Conservation (phyloP, 176 grass and related monocot genomes). For the Musa beccarii region DNA sequence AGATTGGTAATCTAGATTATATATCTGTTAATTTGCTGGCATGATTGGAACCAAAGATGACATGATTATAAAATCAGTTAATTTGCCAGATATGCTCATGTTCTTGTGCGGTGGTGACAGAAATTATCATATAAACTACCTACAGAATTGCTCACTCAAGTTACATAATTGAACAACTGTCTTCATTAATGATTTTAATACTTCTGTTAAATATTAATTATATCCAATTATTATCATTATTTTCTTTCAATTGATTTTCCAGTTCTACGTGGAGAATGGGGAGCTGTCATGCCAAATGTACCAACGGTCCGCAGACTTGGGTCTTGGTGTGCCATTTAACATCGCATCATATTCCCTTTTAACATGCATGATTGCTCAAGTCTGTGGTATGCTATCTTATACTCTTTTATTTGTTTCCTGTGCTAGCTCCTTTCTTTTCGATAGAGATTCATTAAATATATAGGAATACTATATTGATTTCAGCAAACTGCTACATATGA, state of each 20-base stretch:
- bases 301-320: constrained; percentile 86
- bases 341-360: constrained; percentile 78
- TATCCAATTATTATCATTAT: no score
- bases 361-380: constrained; percentile 81
- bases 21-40: neutral
- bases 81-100: neutral
- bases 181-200: no score
- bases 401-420: neutral
- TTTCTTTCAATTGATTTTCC: constrained; percentile 4
- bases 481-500: no score
- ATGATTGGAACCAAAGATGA: no score
- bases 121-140: neutral
- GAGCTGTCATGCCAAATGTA: constrained; percentile 96
- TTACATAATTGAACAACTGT: no score
- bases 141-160: neutral
- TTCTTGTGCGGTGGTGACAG: neutral
- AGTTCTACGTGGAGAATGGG: constrained; percentile 81
- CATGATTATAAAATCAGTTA: neutral
- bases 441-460: constrained; percentile 1
- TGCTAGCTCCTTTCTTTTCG: neutral
- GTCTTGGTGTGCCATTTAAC: constrained; percentile 84
- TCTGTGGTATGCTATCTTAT: constrained; percentile 45
- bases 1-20: neutral
- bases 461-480: no score
- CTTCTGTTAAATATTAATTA: no score